Evolutionary conservation across 75 land plant species (phyloP).

Genomic region (Ceratopteris richardii): DNA sequence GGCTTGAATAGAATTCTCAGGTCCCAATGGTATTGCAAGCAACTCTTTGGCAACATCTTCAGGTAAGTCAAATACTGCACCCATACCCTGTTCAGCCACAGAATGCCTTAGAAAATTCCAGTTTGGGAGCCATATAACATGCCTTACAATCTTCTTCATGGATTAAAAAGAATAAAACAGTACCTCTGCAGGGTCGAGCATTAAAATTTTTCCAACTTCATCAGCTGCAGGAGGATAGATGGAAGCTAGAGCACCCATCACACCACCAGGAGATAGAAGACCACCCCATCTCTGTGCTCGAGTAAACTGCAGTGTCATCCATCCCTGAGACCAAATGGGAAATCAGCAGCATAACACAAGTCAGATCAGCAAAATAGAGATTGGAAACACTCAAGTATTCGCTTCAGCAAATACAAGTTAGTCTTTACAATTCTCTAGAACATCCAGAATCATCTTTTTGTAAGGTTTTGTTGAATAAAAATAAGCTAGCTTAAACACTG

Average conservation of each 20-base stretch:
- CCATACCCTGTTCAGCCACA: slow-evolving; percentile 21
- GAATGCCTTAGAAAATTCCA: background rate
- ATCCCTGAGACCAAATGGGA: slow-evolving; percentile 44
- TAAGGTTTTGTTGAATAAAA: too few relatives aligned
- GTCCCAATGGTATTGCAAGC: slow-evolving; percentile 45
- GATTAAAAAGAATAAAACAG: background rate
- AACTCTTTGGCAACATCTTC: slow-evolving; percentile 87
- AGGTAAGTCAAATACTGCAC: slow-evolving; percentile 95
- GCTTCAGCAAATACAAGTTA: too few relatives aligned
- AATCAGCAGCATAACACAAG: background rate
- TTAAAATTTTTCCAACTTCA: slow-evolving; percentile 66
- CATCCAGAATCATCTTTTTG: too few relatives aligned
- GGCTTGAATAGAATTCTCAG: slow-evolving; percentile 54
- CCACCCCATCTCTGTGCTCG: slow-evolving; percentile 30
- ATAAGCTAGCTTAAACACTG: too few relatives aligned
- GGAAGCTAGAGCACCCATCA: slow-evolving; percentile 66
- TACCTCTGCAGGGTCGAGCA: background rate
- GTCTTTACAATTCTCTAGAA: too few relatives aligned
- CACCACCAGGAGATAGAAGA: slow-evolving; percentile 56
- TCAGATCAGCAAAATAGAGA: background rate
- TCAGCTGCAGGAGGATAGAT: slow-evolving; percentile 78
- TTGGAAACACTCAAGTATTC: too few relatives aligned
- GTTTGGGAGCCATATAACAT: background rate
- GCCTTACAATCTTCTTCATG: too few relatives aligned
- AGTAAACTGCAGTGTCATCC: slow-evolving; percentile 73